These are phyloP conservation scores for Alternaria sp. DNA, from an alignment of 2,329 filamentous ascomycete species.

Conservation along the genomic window DNA sequence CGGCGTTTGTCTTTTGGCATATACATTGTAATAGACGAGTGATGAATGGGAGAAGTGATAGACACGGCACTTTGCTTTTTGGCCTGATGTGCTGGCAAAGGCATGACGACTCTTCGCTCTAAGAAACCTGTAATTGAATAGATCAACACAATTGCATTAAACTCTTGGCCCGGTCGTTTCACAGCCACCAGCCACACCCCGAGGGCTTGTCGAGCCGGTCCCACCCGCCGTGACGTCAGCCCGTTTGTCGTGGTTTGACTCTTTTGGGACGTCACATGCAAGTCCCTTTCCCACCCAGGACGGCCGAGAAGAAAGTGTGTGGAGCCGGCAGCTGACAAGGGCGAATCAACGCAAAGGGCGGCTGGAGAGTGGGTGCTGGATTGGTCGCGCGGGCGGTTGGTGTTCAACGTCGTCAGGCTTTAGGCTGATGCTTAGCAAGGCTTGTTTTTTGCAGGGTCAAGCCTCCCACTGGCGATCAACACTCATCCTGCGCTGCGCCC, in stretches of 20 bases:
- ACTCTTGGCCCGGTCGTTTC: not conserved
- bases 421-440: conserved; percentile 24
- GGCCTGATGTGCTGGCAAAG: not conserved
- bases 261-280: conserved; percentile 4
- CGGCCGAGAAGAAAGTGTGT: conserved; percentile 1
- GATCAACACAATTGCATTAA: not conserved
- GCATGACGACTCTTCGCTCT: conserved; percentile 13
- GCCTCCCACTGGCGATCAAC: conserved; percentile 8
- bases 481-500: conserved; percentile 19
- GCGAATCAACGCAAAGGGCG: not conserved
- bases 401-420: not conserved
- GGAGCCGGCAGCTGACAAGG: not conserved
- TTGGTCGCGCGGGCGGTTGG: not conserved
- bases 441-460: conserved; percentile 20
- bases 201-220: not conserved
- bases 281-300: not conserved
- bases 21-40: conserved; percentile 6
- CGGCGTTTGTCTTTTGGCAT: conserved; percentile 9
- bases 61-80: not conserved
- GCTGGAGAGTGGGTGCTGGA: not conserved
- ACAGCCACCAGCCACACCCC: not conserved
- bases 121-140: not conserved
- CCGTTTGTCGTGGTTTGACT: not conserved
- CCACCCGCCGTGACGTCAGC: conserved; percentile 9
- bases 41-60: not conserved